Evolutionary conservation across 2,329 filamentous ascomycete genomes (phyloP).

Genomic region (Sclerotiophoma versabilis): DNA sequence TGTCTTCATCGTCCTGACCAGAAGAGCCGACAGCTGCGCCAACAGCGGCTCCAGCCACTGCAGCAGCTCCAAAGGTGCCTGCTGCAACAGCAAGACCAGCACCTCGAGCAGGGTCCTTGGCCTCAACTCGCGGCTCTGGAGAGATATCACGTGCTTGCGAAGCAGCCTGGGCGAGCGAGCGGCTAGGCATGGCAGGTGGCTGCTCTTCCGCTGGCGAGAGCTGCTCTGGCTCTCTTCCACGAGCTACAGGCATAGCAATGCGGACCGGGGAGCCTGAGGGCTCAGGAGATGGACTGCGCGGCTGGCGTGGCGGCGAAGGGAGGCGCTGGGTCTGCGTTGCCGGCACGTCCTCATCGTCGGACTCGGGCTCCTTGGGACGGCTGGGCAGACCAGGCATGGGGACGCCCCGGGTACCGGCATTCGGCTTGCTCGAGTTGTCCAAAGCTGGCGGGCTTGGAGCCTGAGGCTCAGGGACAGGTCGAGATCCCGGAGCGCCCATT

Average conservation of each 20-base stretch:
- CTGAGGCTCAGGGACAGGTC: conserved; percentile 50
- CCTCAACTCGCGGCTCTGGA: conserved; percentile 69
- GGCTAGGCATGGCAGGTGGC: conserved; percentile 67
- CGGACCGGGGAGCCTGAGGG: conserved; percentile 77
- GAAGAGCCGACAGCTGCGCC: conserved; percentile 50
- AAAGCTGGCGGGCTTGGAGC: conserved; percentile 67
- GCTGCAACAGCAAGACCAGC: conserved; percentile 56
- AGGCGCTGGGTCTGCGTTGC: conserved; percentile 60
- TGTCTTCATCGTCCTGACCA: conserved; percentile 41
- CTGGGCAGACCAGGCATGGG: conserved; percentile 79
- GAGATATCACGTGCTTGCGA: conserved; percentile 70
- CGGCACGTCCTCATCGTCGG: conserved; percentile 57
- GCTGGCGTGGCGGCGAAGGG: conserved; percentile 51
- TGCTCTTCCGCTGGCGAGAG: conserved; percentile 60
- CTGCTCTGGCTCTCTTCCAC: conserved; percentile 60
- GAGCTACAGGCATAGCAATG: conserved; percentile 83
- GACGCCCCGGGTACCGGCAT: conserved; percentile 68
- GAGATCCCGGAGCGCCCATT: conserved; percentile 54
- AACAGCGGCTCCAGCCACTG: conserved; percentile 54
- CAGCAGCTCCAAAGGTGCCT: conserved; percentile 52
- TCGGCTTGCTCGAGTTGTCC: conserved; percentile 72
- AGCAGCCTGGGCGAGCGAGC: conserved; percentile 67
- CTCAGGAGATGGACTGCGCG: conserved; percentile 58
- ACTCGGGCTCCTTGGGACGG: conserved; percentile 58
- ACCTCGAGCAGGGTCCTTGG: conserved; percentile 62